phyloP scores from a whole-genome alignment of 441 rosid genomes.

The Hura crepitans region DNA sequence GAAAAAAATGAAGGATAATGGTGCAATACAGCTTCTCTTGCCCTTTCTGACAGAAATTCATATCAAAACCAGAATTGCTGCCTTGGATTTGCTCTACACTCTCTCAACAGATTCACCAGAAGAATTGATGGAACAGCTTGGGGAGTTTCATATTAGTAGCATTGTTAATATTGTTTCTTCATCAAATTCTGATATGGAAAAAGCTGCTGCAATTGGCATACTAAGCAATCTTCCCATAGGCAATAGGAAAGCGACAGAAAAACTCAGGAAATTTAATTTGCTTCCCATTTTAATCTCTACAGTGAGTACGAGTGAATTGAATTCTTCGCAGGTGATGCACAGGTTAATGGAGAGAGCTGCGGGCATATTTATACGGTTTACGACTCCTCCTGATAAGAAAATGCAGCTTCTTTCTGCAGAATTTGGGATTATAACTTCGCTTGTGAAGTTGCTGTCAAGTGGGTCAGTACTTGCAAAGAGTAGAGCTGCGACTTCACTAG shows the following conservation, averaged over 20 bases:
- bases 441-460: constrained; percentile 48
- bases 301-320: constrained; percentile 26
- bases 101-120: constrained; percentile 44
- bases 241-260: constrained; percentile 46
- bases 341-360: constrained; percentile 43
- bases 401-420: constrained; percentile 53
- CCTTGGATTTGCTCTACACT: constrained; percentile 51
- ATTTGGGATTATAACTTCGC: constrained; percentile 48
- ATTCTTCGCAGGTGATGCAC: constrained; percentile 17
- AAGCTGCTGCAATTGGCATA: constrained; percentile 57
- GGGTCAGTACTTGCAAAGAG: constrained; percentile 40
- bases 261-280: constrained; percentile 37
- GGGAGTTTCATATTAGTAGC: constrained; percentile 35
- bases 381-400: constrained; percentile 53
- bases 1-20: constrained; percentile 58
- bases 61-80: constrained; percentile 40
- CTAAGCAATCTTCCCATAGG: constrained; percentile 44
- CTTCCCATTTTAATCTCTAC: constrained; percentile 42
- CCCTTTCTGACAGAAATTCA: constrained; percentile 50
- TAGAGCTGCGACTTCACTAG: constrained; percentile 52
- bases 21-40: constrained; percentile 58
- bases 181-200: constrained; percentile 37
- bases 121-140: constrained; percentile 54
- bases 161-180: constrained; percentile 38
- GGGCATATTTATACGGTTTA: constrained; percentile 47